Evolutionary conservation across 73 alveolate species (phyloP).

Genomic region (Effrenium voratum): DNA sequence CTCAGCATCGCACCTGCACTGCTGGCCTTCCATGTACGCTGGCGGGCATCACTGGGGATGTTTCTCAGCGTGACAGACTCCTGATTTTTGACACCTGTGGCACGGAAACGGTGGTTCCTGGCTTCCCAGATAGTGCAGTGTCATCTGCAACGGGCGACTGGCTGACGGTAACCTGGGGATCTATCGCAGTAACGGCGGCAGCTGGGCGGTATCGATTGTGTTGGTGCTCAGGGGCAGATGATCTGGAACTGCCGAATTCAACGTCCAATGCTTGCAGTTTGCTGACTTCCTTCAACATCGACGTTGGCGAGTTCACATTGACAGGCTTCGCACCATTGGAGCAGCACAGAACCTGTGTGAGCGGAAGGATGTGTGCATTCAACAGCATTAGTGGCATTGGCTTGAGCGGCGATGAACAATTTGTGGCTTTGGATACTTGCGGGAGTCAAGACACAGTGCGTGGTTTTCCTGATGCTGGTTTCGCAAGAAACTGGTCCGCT

Average conservation of each 20-base stretch:
- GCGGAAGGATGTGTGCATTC: conserved; percentile 44
- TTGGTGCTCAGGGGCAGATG: conserved; percentile 19
- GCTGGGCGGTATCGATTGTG: conserved; percentile 48
- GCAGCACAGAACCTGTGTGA: conserved; percentile 35
- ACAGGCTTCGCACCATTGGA: neutral
- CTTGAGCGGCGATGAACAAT: conserved; percentile 2
- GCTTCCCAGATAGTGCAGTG: neutral
- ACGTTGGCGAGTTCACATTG: conserved; percentile 23
- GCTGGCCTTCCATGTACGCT: conserved; percentile 15
- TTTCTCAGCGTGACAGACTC: neutral
- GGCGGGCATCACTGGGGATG: conserved; percentile 3
- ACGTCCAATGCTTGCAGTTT: neutral
- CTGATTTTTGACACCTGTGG: conserved; percentile 48
- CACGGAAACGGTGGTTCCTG: neutral
- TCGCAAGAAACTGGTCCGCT: neutral
- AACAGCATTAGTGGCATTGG: conserved; percentile 14
- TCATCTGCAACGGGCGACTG: conserved; percentile 1
- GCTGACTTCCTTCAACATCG: neutral
- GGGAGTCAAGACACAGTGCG: neutral
- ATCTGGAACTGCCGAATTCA: no score
- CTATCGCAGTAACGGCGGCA: neutral
- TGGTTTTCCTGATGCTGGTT: conserved; percentile 17
- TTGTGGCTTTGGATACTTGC: conserved; percentile 26
- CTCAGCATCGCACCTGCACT: conserved; percentile 23
- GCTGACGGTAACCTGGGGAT: conserved; percentile 27